Evolutionary conservation across 768 basidiomycete species (phyloP).

Genomic region (Tulasnella sp.): DNA sequence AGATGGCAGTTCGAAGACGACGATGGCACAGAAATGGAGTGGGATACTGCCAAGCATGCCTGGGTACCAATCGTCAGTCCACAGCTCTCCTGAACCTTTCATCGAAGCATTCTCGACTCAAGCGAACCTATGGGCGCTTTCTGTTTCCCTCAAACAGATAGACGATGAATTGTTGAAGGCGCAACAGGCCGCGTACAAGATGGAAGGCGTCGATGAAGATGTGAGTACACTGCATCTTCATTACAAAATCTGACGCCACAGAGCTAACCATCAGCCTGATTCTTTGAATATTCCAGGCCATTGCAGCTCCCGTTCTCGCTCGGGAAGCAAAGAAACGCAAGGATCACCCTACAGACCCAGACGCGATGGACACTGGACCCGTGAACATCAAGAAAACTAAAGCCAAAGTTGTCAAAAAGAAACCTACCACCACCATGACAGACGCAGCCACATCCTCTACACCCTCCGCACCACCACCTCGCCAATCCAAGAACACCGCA

Average conservation of each 20-base stretch:
- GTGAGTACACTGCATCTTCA: constrained; percentile 36
- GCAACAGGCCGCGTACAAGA: constrained; percentile 92
- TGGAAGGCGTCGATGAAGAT: constrained; percentile 88
- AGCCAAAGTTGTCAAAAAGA: constrained; percentile 38
- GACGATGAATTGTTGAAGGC: constrained; percentile 78
- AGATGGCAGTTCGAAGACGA: constrained; percentile 88
- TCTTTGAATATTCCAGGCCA: constrained; percentile 42
- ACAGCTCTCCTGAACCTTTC: not conserved
- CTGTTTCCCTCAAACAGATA: constrained; percentile 39
- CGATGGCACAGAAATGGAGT: constrained; percentile 86
- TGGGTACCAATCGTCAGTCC: constrained; percentile 78
- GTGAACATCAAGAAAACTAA: constrained; percentile 62
- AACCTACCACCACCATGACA: constrained; percentile 24
- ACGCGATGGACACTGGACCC: constrained; percentile 37
- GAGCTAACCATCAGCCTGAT: constrained; percentile 20
- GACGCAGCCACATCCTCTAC: not conserved
- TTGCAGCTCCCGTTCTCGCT: constrained; percentile 70
- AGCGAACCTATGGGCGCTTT: constrained; percentile 4
- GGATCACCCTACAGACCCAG: constrained; percentile 68
- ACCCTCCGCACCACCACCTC: constrained; percentile 14
- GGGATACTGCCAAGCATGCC: constrained; percentile 56
- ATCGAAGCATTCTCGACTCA: not conserved
- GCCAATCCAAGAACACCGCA: constrained; percentile 83
- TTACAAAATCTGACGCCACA: constrained; percentile 4
- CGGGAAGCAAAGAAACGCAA: constrained; percentile 45